phyloP scores from a whole-genome alignment of 768 basidiomycete species.

The Lentinula sp. region DNA sequence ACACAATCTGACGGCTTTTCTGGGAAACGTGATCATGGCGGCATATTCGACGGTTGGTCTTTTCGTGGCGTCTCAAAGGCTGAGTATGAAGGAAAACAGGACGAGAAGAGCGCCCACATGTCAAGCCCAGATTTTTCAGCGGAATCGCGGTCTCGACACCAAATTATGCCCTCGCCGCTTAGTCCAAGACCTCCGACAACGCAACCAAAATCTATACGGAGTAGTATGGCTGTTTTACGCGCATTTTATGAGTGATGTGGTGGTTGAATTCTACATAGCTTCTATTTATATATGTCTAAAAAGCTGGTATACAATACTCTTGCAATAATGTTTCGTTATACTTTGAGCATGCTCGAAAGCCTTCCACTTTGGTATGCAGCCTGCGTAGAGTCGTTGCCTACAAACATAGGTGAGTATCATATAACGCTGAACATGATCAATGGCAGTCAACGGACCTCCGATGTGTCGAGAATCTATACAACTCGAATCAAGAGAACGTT shows the following conservation, averaged over 20 bases:
- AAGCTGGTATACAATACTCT: not conserved
- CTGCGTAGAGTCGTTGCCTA: conserved; percentile 5
- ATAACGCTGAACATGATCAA: not conserved
- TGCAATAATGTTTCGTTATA: not conserved
- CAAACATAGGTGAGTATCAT: not conserved
- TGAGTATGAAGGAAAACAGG: not conserved
- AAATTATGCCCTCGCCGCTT: not conserved
- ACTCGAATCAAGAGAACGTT: not conserved
- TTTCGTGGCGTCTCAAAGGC: not conserved
- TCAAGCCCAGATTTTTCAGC: not conserved
- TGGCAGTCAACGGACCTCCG: conserved; percentile 17
- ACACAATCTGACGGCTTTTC: not conserved
- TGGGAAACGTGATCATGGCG: not conserved
- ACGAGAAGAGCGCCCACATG: not conserved
- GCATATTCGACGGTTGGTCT: not conserved
- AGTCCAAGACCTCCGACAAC: not conserved
- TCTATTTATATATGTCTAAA: not conserved
- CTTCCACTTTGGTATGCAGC: conserved; percentile 7
- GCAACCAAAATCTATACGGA: not conserved
- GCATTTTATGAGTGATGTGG: not conserved
- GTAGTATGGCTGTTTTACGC: not conserved
- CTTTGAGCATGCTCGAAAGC: not conserved
- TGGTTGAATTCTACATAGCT: not conserved
- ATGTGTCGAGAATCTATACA: conserved; percentile 27
- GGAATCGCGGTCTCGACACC: not conserved